Conservation (phyloP, 2,329 filamentous ascomycete species). For the Apiospora saccharicola region DNA sequence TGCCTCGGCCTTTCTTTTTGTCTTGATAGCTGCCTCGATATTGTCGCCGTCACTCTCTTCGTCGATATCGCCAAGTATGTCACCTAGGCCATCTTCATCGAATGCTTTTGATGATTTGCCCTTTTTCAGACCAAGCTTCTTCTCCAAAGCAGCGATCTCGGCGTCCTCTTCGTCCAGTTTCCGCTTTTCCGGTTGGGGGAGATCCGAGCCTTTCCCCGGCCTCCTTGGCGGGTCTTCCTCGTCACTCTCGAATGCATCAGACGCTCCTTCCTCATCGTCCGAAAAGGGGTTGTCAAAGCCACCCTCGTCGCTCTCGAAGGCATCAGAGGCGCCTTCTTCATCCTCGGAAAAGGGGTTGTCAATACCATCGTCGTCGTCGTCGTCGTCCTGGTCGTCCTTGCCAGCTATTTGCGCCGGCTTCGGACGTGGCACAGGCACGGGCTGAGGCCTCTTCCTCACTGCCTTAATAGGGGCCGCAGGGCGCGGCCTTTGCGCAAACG, state of each 20-base stretch:
- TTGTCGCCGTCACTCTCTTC: constrained; percentile 56
- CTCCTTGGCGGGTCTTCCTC: constrained; percentile 27
- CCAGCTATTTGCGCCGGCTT: constrained; percentile 26
- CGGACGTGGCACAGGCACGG: constrained; percentile 23
- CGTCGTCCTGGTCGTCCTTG: constrained; percentile 33
- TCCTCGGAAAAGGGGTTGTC: constrained; percentile 23
- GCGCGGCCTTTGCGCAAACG: constrained; percentile 20
- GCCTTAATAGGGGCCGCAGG: not conserved
- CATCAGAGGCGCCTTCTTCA: constrained; percentile 22
- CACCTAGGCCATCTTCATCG: constrained; percentile 82
- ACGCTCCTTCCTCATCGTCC: constrained; percentile 25
- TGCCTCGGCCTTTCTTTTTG: constrained; percentile 66
- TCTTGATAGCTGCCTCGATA: constrained; percentile 59
- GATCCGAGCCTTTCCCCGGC: constrained; percentile 27
- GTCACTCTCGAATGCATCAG: constrained; percentile 26
- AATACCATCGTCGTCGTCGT: constrained; percentile 18
- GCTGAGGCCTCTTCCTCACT: not conserved
- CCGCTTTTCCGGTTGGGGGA: constrained; percentile 55
- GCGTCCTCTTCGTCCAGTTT: constrained; percentile 82
- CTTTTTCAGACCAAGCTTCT: constrained; percentile 82
- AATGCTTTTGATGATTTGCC: constrained; percentile 73
- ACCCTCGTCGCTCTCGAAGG: constrained; percentile 28
- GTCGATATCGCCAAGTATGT: constrained; percentile 74
- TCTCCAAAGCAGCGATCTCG: constrained; percentile 87
- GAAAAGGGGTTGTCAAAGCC: constrained; percentile 28